These are phyloP conservation scores for Roridomyces roridus DNA, from an alignment of 768 basidiomycete genomes.

Conservation along the genomic window DNA sequence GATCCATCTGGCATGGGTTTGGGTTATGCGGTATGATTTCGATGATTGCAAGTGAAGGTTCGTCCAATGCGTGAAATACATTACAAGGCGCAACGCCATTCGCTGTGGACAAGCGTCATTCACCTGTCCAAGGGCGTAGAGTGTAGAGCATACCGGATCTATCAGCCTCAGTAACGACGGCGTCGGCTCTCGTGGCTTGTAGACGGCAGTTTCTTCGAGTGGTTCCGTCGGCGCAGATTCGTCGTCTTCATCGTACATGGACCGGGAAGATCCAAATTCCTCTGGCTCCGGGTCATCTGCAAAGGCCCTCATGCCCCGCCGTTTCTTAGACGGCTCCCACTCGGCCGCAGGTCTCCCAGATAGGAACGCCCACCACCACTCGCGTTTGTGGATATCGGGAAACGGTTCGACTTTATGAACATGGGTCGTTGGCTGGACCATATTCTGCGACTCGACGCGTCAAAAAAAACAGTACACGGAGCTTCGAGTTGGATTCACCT, in stretches of 20 bases:
- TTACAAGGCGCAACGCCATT: constrained; percentile 75
- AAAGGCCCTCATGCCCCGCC: constrained; percentile 45
- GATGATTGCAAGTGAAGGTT: constrained; percentile 56
- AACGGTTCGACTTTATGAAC: constrained; percentile 49
- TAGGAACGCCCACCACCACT: constrained; percentile 82
- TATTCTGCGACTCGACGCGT: constrained; percentile 53
- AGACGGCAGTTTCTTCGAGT: constrained; percentile 10
- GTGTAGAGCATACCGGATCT: constrained; percentile 62
- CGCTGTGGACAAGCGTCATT: constrained; percentile 51
- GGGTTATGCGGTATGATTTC: constrained; percentile 50
- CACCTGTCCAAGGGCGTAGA: constrained; percentile 17
- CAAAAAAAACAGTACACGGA: constrained; percentile 7
- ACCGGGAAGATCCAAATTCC: constrained; percentile 7
- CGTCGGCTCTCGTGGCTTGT: constrained; percentile 60
- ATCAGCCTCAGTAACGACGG: constrained; percentile 62
- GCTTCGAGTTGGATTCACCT: constrained; percentile 41
- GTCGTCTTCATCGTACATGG: constrained; percentile 16
- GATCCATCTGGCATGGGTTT: constrained; percentile 77
- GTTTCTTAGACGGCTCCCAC: constrained; percentile 64
- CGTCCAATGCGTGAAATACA: constrained; percentile 88
- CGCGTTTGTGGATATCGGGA: constrained; percentile 76
- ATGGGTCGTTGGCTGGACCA: constrained; percentile 64
- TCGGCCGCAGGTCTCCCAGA: constrained; percentile 69
- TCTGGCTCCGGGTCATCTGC: constrained; percentile 34
- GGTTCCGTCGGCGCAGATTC: constrained; percentile 37